Evolutionary conservation across 116 monocot species (phyloP), one percentile per base, ranked within the genome.

Genomic region (Iris pallida): DNA sequence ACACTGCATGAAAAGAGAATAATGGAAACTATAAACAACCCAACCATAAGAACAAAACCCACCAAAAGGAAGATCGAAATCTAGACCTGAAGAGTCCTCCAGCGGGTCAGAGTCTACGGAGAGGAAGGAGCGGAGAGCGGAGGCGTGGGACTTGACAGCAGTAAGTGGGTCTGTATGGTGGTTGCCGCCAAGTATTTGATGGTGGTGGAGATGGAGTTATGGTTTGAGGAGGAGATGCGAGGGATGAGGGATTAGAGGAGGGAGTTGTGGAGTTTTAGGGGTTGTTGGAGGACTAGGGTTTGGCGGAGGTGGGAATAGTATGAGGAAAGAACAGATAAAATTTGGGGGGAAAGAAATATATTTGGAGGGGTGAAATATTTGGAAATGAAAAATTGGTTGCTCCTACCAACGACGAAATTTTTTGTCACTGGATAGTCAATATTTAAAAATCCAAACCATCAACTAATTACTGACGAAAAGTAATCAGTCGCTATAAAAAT

Each of bases 121-220:
- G 44, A 81, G 69, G 3, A 71, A 73, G 40, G 78, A 86, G 15
- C 72, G 64, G 60, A 95, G 71, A 10, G 65, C 61, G 7, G 83
- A 84, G 30, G 75, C 79, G 41, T 80, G 74, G 55, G 86, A 91
- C 73, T 84, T 86, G 74, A 95, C 41, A 57, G 78, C 19, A 8
- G 91, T 86, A 95, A 95, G 30, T 59, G 58, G n/a, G 75, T 61
- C 68, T 95, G 95, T 74, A 95, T 95, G 18, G 78, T 82, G 57
- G 80, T 43, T 13, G 95, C 95, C 4, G 95, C 95, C 47, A 76
- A 42, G 49, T 95, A 79, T 15, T 77, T 63, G 5, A 91, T 0
- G 48, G 6, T 2, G 30, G n/a, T n/a, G n/a, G n/a, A n/a, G n/a
- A n/a, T n/a, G n/a, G 9, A 4, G 55, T 20, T 20, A 48, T 45